phyloP scores from a whole-genome alignment of 2,329 filamentous ascomycete species.

The Xenosphaeropsis pyriputrescens region DNA sequence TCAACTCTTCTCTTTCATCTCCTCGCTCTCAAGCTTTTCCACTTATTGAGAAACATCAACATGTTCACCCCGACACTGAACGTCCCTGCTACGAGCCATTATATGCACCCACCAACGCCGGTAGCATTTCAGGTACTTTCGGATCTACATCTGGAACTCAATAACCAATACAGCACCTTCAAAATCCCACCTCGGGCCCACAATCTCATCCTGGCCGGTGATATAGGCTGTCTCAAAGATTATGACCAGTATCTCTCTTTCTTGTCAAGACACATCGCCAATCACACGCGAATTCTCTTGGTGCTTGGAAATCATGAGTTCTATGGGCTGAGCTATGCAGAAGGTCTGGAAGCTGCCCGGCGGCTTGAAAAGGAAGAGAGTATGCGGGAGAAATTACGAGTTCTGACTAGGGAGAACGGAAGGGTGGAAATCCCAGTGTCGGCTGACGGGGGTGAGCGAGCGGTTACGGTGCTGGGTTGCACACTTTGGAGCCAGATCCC shows the following conservation, averaged over 20 bases:
- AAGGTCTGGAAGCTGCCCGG: conserved; percentile 22
- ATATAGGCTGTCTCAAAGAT: conserved; percentile 32
- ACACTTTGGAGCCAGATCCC: conserved; percentile 40
- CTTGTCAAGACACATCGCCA: conserved; percentile 23
- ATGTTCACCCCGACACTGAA: too few relatives aligned
- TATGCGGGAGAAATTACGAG: conserved; percentile 22
- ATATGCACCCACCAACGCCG: not conserved
- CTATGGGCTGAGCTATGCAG: conserved; percentile 25
- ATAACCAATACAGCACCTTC: conserved; percentile 26
- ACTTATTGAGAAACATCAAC: too few relatives aligned
- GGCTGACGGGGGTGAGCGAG: conserved; percentile 21
- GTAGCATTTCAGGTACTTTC: conserved; percentile 27
- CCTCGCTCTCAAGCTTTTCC: too few relatives aligned
- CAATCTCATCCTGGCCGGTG: conserved; percentile 30
- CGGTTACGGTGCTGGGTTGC: conserved; percentile 32
- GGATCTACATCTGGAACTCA: conserved; percentile 33
- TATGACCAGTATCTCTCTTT: conserved; percentile 29
- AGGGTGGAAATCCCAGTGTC: conserved; percentile 21
- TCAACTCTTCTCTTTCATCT: too few relatives aligned
- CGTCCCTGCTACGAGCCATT: not conserved
- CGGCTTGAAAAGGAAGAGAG: conserved; percentile 22
- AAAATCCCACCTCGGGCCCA: conserved; percentile 24
- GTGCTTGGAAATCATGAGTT: conserved; percentile 41
- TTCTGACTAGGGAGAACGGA: conserved; percentile 24
- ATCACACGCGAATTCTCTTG: conserved; percentile 29